Base-by-base conservation (phyloP, 108 stramenopile species). In the Licmophora abbreviata region DNA sequence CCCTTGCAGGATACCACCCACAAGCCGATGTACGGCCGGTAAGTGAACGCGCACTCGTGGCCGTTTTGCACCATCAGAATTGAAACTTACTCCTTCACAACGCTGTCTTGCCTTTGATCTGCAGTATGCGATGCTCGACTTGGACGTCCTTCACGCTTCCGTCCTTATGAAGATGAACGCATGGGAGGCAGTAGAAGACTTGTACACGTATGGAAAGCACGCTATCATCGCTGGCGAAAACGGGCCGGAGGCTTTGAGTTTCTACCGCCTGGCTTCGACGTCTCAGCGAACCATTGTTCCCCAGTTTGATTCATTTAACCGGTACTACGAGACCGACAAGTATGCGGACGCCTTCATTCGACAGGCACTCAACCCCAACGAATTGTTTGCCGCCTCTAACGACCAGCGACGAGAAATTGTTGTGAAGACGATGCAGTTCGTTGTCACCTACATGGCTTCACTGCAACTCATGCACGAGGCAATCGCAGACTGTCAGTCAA, bases 281-380 rank as follows among this genome's bases (percentile, higher is more conserved):
- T 58, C 67, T 4, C 62, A 58, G 18, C 51, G 89, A 54, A 63
- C 76, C 9, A 59, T 70, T 32, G 83, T 86, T 0, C 89, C 89
- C 35, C 46, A 65, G 26, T 81, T 70, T 55, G 59, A 78, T 37
- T 37, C 61, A 6, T 91, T 86, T 65, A 49, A 44, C 18, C 63
- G 65, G 14, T 91, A 82, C 42, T 77, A 69, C 24, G 50, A 33
- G 4, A 68, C 61, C 43, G 61, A 65, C 23, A 59, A 70, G n/a
- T 86, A 75, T 40, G 89, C 82, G 5, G 81, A 90, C 55, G 57
- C 63, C 31, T 68, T 87, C 8, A 77, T 91, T 54, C 53, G 56
- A 36, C 34, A 51, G 21, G 71, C 76, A 14, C 46, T 66, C 1
- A 63, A 56, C 20, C 32, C 35, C 21, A 53, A 44, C 8, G 48